Percentiles rank a stretch among this genome's conserved stretches.
phyloP scores from a whole-genome alignment of 139 green algal species.

The Pleodorina starrii region DNA sequence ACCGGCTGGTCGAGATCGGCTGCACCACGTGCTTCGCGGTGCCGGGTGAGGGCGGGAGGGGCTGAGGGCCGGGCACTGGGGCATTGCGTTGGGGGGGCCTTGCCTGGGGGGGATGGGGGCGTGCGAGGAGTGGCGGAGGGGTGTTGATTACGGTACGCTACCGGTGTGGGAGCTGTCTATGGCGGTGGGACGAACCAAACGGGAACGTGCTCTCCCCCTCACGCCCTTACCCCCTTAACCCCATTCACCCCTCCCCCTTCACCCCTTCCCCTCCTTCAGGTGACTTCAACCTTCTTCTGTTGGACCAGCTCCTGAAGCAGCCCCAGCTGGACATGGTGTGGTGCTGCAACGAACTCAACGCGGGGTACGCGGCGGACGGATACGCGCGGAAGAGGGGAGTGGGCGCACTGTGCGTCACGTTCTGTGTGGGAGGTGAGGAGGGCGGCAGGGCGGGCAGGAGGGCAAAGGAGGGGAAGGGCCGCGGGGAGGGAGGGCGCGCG shows the following conservation, averaged over 20 bases:
- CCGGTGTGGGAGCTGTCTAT: too few relatives aligned
- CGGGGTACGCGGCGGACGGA: constrained; percentile 90
- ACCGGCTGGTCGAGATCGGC: constrained; percentile 71
- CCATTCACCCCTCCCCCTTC: background rate
- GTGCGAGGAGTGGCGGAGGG: too few relatives aligned
- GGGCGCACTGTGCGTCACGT: constrained; percentile 80
- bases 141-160: too few relatives aligned
- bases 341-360: constrained; percentile 92
- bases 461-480: too few relatives aligned
- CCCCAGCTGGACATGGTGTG: constrained; percentile 50
- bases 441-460: background rate
- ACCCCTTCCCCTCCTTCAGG: background rate
- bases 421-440: constrained; percentile 78
- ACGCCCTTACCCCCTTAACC: background rate
- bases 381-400: constrained; percentile 80
- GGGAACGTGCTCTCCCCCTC: background rate
- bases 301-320: constrained; percentile 74
- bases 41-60: background rate
- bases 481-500: too few relatives aligned
- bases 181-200: too few relatives aligned
- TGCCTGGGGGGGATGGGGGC: too few relatives aligned
- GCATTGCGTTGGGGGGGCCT: too few relatives aligned
- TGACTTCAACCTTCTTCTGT: constrained; percentile 78
- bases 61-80: too few relatives aligned
- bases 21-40: constrained; percentile 58